Evolutionary conservation across 1,284 basidiomycete species (phyloP).

Genomic region (Melampsora occidentalis): DNA sequence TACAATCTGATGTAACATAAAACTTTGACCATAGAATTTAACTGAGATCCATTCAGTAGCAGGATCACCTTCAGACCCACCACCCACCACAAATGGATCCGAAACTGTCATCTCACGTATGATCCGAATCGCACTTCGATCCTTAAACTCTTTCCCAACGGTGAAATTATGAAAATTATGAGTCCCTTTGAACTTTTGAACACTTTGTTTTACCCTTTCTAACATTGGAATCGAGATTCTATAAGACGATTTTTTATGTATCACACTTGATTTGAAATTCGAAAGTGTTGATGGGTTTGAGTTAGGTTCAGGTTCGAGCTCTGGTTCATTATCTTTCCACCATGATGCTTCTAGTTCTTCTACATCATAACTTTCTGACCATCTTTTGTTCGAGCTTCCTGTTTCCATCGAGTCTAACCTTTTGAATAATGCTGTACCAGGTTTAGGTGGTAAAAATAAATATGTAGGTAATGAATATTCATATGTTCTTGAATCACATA

Average conservation of each 20-base stretch:
- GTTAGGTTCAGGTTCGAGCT: conserved; percentile 47
- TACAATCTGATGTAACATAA: conserved; percentile 91
- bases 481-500: conserved; percentile 91
- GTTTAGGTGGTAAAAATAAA: conserved; percentile 84
- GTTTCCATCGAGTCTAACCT: conserved; percentile 45
- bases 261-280: conserved; percentile 20
- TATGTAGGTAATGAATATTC: conserved; percentile 96
- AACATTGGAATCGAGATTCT: conserved; percentile 63
- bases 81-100: conserved; percentile 45
- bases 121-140: conserved; percentile 73
- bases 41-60: conserved; percentile 94
- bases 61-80: conserved; percentile 63
- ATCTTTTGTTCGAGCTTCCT: neutral
- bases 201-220: conserved; percentile 61
- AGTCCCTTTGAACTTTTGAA: conserved; percentile 67
- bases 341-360: conserved; percentile 53
- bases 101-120: conserved; percentile 80
- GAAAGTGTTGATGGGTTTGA: neutral
- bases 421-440: conserved; percentile 65
- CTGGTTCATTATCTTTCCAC: conserved; percentile 51
- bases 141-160: conserved; percentile 76
- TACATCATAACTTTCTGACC: conserved; percentile 50
- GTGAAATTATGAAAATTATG: conserved; percentile 98
- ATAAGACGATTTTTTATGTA: conserved; percentile 64
- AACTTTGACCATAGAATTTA: conserved; percentile 92